Conservation (phyloP, 106 monocot species). For the Vanilla planifolia region DNA sequence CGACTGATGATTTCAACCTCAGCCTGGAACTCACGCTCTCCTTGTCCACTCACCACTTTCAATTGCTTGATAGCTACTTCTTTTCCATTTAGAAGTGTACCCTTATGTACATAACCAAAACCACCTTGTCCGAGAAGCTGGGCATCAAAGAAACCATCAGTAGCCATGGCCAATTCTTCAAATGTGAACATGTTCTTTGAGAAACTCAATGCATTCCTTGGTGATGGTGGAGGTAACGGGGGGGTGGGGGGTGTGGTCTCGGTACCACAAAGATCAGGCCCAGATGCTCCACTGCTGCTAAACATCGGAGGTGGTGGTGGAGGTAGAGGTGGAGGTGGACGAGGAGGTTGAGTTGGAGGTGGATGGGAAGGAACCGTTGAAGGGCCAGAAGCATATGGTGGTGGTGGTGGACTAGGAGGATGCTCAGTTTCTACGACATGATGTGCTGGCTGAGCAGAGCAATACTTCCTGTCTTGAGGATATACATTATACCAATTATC, state of each 20-base stretch:
- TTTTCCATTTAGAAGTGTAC: conserved; percentile 10
- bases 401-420: not conserved
- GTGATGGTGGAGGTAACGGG: conserved; percentile 12
- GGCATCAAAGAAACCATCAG: conserved; percentile 17
- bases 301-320: conserved; percentile 4
- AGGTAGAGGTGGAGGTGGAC: conserved; percentile 6
- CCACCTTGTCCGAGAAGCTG: conserved; percentile 23
- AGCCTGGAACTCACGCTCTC: conserved; percentile 19
- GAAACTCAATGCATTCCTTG: conserved; percentile 2
- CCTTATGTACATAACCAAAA: conserved; percentile 20
- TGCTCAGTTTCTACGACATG: conserved; percentile 1
- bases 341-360: not conserved
- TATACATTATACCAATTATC: no score
- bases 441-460: conserved; percentile 15
- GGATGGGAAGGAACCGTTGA: conserved; percentile 7
- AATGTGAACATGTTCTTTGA: conserved; percentile 10
- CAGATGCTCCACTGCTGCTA: conserved; percentile 20
- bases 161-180: conserved; percentile 15
- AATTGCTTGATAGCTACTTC: conserved; percentile 22
- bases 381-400: conserved; percentile 11
- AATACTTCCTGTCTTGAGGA: no score
- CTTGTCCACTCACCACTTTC: conserved; percentile 14
- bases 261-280: conserved; percentile 6
- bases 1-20: conserved; percentile 22
- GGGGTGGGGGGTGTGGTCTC: conserved; percentile 6